A percentile compares a stretch with the other conserved stretches of the same genome.
These are phyloP conservation scores for Lantana camara DNA, from an alignment of 257 asterid species.

Conservation along the genomic window DNA sequence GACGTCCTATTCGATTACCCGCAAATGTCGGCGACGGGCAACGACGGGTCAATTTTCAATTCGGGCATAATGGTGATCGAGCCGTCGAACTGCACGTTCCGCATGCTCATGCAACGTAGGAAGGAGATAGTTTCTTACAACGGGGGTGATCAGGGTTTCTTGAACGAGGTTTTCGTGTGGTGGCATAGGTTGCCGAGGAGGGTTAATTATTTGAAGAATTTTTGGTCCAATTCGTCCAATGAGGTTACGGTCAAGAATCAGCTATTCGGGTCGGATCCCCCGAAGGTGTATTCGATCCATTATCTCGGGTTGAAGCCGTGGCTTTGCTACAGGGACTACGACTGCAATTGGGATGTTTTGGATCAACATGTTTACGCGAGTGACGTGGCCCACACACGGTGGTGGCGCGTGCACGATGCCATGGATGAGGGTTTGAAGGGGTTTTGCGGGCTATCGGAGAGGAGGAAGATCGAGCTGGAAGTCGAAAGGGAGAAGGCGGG, in stretches of 20 bases:
- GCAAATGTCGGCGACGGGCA: conserved; percentile 44
- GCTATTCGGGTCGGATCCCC: conserved; percentile 43
- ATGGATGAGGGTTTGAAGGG: conserved; percentile 38
- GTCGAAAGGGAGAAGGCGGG: conserved; percentile 37
- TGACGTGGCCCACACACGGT: conserved; percentile 44
- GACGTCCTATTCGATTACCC: conserved; percentile 39
- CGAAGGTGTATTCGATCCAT: conserved; percentile 37
- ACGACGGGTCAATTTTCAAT: conserved; percentile 37
- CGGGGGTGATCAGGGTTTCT: conserved; percentile 46
- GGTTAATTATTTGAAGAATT: conserved; percentile 39
- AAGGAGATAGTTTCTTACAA: conserved; percentile 38
- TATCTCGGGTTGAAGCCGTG: conserved; percentile 44
- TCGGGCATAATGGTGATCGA: conserved; percentile 49
- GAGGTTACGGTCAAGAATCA: conserved; percentile 35
- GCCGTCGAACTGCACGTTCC: conserved; percentile 48
- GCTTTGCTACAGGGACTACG: conserved; percentile 43
- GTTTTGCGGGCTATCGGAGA: conserved; percentile 33
- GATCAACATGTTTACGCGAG: conserved; percentile 47
- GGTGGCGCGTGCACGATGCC: conserved; percentile 49
- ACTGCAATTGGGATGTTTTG: conserved; percentile 43
- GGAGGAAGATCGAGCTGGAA: conserved; percentile 34
- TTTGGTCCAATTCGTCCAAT: conserved; percentile 36
- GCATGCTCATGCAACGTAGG: conserved; percentile 34
- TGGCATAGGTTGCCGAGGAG: conserved; percentile 47
- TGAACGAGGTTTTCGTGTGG: conserved; percentile 43